These are phyloP conservation scores for Salix purpurea DNA, from an alignment of 345 rosid genomes.

Conservation along the genomic window DNA sequence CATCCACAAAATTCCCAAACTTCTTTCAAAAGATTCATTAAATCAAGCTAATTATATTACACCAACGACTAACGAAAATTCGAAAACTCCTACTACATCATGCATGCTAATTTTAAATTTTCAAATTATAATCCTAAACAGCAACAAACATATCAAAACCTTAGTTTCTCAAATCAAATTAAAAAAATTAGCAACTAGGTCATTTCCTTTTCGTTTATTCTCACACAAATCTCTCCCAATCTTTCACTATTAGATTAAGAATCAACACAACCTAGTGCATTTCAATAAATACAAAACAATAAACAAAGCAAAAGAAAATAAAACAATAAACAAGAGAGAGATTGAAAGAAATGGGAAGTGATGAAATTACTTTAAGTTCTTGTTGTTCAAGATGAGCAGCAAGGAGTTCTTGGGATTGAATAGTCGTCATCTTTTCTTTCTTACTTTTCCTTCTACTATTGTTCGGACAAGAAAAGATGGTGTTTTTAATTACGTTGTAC, in stretches of 20 bases:
- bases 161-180: background rate
- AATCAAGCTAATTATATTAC: background rate
- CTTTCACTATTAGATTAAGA: background rate
- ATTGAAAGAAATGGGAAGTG: background rate
- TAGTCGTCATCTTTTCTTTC: conserved; percentile 41
- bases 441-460: too few species aligned
- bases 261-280: too few species aligned
- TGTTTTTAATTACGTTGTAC: background rate
- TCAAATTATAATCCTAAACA: background rate
- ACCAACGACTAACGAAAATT: background rate
- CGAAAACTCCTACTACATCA: background rate
- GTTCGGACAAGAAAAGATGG: background rate
- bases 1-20: background rate
- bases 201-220: background rate
- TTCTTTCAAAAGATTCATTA: background rate
- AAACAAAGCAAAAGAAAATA: background rate
- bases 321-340: background rate
- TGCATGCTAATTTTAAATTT: background rate
- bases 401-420: conserved; percentile 54
- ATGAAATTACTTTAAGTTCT: conserved; percentile 42
- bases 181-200: background rate
- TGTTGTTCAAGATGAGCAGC: conserved; percentile 55
- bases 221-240: background rate
- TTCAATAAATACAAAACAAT: background rate
- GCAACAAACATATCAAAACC: background rate